Base-by-base conservation (phyloP, 352 stramenopile species). In the Achlya hypogyna region DNA sequence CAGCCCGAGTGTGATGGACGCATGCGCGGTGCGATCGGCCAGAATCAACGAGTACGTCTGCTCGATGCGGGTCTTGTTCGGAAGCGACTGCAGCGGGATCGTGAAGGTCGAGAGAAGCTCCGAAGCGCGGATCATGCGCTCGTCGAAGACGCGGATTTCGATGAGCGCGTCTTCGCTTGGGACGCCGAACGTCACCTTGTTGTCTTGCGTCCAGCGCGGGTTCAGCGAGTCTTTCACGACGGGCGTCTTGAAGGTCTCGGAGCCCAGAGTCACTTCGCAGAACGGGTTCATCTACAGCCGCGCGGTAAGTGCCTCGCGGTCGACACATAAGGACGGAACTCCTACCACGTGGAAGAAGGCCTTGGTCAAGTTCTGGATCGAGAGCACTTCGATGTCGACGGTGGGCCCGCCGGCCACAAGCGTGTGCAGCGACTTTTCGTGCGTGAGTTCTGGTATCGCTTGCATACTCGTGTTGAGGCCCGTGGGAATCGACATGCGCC, bases 241-340 rank as follows among this genome's bases (percentile, higher is more conserved):
- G 27, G 80, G 86, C 51, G 84, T 93, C 69, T 89, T 89, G 56
- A 93, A 93, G 10, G 84, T 90, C 53, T 91, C 84, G 14, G 80
- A 75, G 9, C 84, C 84, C 4, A 93, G 77, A 0, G 84, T 91
- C 8, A 93, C 78, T 71, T 93, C 84, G 42, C 54, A 63, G 25
- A 27, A 63, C 35, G 54, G 54, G 34, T 63, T 63, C 54, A 63
- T 27, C 54, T 62, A 47, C 9, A 31, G 23, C 18, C 43, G 5
- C 10, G 28, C 9, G 12, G 9, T 23, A 6, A 52, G 43, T 20
- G 22, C 22, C 10, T 18, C n/a, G 25, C 51, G 1, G 14, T 8
- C 8, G 27, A 4, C 4, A 5, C 6, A 52, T 22, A 51, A 8
- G 4, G 20, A n/a, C 20, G 18, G 23, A 34, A 8, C 10, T 20